Conservation (phyloP, 2,329 filamentous ascomycete genomes). For the Torrubiella hemipterigena region DNA sequence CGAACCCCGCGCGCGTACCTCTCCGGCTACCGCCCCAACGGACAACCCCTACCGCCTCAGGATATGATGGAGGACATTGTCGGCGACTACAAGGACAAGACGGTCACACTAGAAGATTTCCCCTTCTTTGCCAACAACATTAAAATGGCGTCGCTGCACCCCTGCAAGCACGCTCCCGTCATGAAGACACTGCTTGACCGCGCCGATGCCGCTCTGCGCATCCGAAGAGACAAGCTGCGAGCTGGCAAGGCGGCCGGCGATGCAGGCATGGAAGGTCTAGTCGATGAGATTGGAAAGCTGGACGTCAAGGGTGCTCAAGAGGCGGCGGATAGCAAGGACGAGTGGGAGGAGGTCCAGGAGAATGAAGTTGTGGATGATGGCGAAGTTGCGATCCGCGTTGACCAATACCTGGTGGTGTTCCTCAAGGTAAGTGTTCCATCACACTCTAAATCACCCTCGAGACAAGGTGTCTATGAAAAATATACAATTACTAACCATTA, state of each 20-base stretch:
- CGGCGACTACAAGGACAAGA: slow-evolving; percentile 96
- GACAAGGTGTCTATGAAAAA: too few relatives aligned
- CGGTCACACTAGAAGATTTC: slow-evolving; percentile 94
- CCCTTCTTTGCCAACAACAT: slow-evolving; percentile 83
- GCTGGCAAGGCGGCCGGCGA: slow-evolving; percentile 37
- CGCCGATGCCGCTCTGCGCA: slow-evolving; percentile 83
- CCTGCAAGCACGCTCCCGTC: slow-evolving; percentile 92
- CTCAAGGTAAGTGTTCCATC: slow-evolving; percentile 51
- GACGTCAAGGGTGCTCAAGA: slow-evolving; percentile 41
- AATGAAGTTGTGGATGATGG: slow-evolving; percentile 48
- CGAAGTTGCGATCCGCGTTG: slow-evolving; percentile 73
- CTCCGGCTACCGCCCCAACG: slow-evolving; percentile 71
- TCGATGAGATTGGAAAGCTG: slow-evolving; percentile 64
- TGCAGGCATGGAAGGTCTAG: slow-evolving; percentile 69
- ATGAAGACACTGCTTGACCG: slow-evolving; percentile 97
- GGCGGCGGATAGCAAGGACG: slow-evolving; percentile 36
- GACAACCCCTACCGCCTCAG: slow-evolving; percentile 69
- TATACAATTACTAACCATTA: slow-evolving; percentile 16
- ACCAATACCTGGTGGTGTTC: slow-evolving; percentile 81
- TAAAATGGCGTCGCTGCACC: slow-evolving; percentile 95
- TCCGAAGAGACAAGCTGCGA: slow-evolving; percentile 72
- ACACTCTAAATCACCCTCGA: neutral
- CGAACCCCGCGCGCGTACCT: slow-evolving; percentile 91
- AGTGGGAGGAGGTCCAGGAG: slow-evolving; percentile 55
- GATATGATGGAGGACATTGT: slow-evolving; percentile 96